These are phyloP conservation scores for Hypoxylon crocopeplum DNA, from an alignment of 495 filamentous ascomycete genomes.

Conservation along the genomic window DNA sequence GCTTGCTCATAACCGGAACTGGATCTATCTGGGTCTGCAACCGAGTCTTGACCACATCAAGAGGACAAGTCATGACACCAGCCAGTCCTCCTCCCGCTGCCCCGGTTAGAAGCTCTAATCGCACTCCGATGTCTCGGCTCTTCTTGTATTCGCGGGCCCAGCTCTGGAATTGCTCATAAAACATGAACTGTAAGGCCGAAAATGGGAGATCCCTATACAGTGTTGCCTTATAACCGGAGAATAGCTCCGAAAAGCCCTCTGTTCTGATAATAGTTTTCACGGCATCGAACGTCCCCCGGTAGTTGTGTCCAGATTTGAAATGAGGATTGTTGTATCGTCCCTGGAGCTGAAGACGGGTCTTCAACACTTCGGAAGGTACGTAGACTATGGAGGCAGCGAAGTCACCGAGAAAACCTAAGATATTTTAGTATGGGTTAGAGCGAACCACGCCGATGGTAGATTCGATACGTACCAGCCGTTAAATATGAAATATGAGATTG, in stretches of 20 bases:
- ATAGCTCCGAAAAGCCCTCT: conserved; percentile 85
- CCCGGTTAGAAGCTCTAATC: conserved; percentile 86
- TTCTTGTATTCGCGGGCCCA: conserved; percentile 75
- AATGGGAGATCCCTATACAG: conserved; percentile 95
- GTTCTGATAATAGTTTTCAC: conserved; percentile 78
- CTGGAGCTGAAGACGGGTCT: conserved; percentile 93
- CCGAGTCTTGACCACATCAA: conserved; percentile 97
- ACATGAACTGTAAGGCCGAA: conserved; percentile 94
- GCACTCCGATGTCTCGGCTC: conserved; percentile 79
- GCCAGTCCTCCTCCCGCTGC: conserved; percentile 93
- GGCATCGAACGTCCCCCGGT: conserved; percentile 79
- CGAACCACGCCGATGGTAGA: not conserved
- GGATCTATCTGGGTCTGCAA: conserved; percentile 92
- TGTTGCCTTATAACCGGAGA: conserved; percentile 93
- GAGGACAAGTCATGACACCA: conserved; percentile 90
- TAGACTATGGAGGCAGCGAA: conserved; percentile 91
- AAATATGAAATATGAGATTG: conserved; percentile 84
- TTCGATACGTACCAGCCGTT: conserved; percentile 66
- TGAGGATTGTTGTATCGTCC: conserved; percentile 93
- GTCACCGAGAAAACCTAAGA: conserved; percentile 83
- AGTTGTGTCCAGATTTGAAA: conserved; percentile 94
- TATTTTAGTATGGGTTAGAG: conserved; percentile 24
- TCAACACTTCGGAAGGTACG: conserved; percentile 95
- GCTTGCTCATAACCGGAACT: conserved; percentile 28
- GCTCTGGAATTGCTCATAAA: conserved; percentile 91